Conservation (phyloP, 139 green algal species). For the Auxenochlorella protothecoides region DNA sequence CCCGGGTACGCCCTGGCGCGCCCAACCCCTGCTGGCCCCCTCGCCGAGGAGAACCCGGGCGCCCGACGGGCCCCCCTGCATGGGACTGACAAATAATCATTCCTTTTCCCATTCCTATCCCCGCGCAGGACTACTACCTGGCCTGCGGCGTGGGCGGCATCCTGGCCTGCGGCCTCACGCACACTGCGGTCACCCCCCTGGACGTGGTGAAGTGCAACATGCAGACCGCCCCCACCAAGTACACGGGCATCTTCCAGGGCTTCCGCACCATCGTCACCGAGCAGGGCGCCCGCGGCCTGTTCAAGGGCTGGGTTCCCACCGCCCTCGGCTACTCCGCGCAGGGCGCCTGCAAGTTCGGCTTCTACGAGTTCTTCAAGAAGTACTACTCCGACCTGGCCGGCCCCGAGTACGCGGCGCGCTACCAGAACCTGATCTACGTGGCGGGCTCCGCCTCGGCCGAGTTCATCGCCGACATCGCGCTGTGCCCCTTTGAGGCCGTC, state of each 20-base stretch:
- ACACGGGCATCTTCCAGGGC: constrained; percentile 38
- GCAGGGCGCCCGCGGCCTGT: constrained; percentile 52
- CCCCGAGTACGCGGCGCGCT: constrained; percentile 68
- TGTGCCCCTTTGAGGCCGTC: constrained; percentile 91
- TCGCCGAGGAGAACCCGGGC: too few relatives aligned
- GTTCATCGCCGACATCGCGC: constrained; percentile 89
- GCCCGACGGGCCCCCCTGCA: background rate
- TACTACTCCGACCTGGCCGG: constrained; percentile 76
- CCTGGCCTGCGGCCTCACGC: constrained; percentile 43
- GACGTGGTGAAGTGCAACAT: constrained; percentile 95
- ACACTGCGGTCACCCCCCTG: constrained; percentile 71
- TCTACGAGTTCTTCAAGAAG: constrained; percentile 71
- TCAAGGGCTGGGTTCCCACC: constrained; percentile 75
- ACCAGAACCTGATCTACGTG: constrained; percentile 82
- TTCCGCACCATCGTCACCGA: constrained; percentile 59
- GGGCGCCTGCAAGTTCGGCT: constrained; percentile 81
- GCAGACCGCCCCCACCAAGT: constrained; percentile 14
- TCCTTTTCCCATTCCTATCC: background rate
- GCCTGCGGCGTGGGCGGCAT: constrained; percentile 67
- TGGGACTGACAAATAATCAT: background rate
- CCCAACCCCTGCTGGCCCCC: too few relatives aligned
- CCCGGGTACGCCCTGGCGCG: constrained; percentile 2
- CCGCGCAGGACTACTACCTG: constrained; percentile 58
- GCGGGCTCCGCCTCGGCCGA: constrained; percentile 79
- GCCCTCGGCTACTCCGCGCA: constrained; percentile 76